Evolutionary conservation across 305 asterid genomes (phyloP), one percentile per base, ranked within the genome.

Genomic region (Fraxinus velutina): DNA sequence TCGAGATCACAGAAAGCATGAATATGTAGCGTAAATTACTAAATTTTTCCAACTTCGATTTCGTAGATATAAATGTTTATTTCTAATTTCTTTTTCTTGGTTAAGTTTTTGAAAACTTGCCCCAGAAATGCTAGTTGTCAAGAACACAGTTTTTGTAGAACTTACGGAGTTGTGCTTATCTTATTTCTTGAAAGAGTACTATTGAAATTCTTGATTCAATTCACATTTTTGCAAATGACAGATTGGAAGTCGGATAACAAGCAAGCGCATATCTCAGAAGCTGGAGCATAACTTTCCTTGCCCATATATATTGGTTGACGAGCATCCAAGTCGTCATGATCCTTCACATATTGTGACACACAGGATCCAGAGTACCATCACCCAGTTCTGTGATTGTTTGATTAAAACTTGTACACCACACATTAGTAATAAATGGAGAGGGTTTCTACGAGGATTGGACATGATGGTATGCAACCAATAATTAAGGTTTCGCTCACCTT

Each of bases 241-340:
- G 99, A 89, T 96, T 82, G 99, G 99, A 84, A 92, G 99, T 78
- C 94, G 98, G 85, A 88, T 93, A 86, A 94, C 97, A 29, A 97
- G 99, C 82, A 90, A 90, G 80, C 93, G 97, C 36, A 88, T 96
- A 80, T 86, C 97, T 80, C 90, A 96, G 84, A 89, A 94, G 97
- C 84, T 96, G 81, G 97, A 93, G 83, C 79, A 82, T 68, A 89
- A 91, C 86, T 84, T 85, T 79, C 97, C 99, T 77, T 89, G 90
- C 88, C 83, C 97, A 2, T 92, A 90, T 88, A 89, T 96, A 75
- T 86, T 96, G 97, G 93, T 94, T 75, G 99, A 96, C n/a, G 90
- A 86, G 79, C 99, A 96, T 84, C 95, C 97, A 19, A 95, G 93
- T 71, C 97, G 99, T 68, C 98, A 93, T 70, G 99, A 96, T 89